Evolutionary conservation across 306 rosid species (phyloP).

Genomic region (Mucuna pruriens): DNA sequence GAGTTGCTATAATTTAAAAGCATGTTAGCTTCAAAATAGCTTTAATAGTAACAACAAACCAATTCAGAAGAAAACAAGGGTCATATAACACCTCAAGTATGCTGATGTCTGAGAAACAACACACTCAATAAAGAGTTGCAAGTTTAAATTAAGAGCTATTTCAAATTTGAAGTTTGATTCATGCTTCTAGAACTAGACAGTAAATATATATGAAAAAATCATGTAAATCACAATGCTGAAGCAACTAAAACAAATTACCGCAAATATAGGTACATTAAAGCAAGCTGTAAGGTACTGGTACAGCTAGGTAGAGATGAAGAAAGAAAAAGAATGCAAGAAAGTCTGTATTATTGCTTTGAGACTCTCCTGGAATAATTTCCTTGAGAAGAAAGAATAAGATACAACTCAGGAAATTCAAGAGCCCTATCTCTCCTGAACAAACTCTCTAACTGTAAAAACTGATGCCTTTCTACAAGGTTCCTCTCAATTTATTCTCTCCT

Average conservation of each 20-base stretch:
- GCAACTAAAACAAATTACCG: not conserved
- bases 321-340: not conserved
- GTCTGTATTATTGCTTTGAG: not conserved
- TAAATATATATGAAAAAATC: not conserved
- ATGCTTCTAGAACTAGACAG: not conserved
- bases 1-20: slow-evolving; percentile 21
- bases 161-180: not conserved
- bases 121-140: not conserved
- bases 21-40: slow-evolving; percentile 4
- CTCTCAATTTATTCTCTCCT: not conserved
- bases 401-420: not conserved
- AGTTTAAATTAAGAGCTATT: not conserved
- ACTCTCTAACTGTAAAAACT: not conserved
- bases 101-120: not conserved
- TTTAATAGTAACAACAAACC: not conserved
- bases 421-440: not conserved
- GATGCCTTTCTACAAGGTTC: not conserved
- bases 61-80: slow-evolving; percentile 12
- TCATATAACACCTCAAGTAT: not conserved
- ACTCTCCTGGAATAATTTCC: not conserved
- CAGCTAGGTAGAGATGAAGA: not conserved
- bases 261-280: not conserved
- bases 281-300: not conserved
- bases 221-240: not conserved
- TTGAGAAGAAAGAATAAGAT: not conserved